Percentiles rank a stretch among this genome's conserved stretches.
Conservation (phyloP, 2,329 filamentous ascomycete species). For the Talaromyces amestolkiae region DNA sequence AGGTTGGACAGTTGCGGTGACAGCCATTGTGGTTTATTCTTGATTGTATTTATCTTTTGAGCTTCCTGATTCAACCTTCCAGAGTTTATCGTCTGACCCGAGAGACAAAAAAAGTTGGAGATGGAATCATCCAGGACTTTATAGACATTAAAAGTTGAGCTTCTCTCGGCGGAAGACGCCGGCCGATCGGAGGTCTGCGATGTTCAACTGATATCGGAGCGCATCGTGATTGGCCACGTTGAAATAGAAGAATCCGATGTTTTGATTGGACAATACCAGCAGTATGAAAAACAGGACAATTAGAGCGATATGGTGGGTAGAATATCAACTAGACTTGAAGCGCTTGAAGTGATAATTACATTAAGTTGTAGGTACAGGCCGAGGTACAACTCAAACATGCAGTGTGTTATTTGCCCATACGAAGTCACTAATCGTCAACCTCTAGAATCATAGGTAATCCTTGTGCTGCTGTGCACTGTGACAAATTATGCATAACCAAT, state of each 20-base stretch:
- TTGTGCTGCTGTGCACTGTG: too few species aligned
- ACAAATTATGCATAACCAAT: not conserved
- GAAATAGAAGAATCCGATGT: not conserved
- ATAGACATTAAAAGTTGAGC: not conserved
- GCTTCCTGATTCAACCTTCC: not conserved
- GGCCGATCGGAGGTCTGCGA: slow-evolving; percentile 4
- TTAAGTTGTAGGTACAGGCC: not conserved
- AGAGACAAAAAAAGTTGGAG: not conserved
- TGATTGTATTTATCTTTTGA: not conserved
- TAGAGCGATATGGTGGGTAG: not conserved
- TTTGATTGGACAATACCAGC: not conserved
- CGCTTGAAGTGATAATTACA: not conserved
- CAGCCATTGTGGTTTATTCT: slow-evolving; percentile 2
- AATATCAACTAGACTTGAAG: not conserved
- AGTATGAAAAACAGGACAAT: not conserved
- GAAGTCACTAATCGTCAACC: too few species aligned
- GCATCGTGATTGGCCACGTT: not conserved
- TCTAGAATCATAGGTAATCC: too few species aligned
- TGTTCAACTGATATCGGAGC: not conserved
- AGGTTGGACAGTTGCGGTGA: slow-evolving; percentile 24
- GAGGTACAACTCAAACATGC: too few species aligned
- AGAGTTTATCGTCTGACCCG: not conserved
- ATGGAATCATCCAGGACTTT: not conserved
- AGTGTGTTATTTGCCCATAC: too few species aligned
- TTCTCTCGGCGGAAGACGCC: slow-evolving; percentile 3